Base-by-base conservation (phyloP, 176 grass and related monocot genomes). In the Themeda triandra region DNA sequence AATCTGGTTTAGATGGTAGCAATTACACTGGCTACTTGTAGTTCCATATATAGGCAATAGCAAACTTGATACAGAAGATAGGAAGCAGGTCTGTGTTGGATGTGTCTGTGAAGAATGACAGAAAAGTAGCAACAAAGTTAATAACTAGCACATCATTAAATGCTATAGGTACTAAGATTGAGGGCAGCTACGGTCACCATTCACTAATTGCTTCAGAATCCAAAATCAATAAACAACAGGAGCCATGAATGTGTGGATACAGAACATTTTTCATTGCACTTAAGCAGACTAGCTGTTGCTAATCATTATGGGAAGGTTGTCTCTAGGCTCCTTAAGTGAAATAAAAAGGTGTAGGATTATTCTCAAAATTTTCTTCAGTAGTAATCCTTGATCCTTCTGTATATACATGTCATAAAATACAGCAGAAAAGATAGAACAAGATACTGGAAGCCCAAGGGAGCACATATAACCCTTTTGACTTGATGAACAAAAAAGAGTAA, bases 211-310 rank as follows among this genome's bases (percentile, higher is more conserved):
- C 39, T 41, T 21, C 48, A 56, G 42, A 56, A 17, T 77, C 17
- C 15, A 27, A 17, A 78, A 63, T 30, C 14, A 85, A 36, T 37
- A 73, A 37, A 13, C 35, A 66, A 35, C 41, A 67, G 33, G 56
- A 28, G 42, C 54, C 70, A 49, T 70, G 8, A 32, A 66, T 19
- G 6, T 15, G 37, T 59, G 27, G 31, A 70, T n/a, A 53, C 17
- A 35, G 25, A 68, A 58, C 30, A 39, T 41, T 53, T 87, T 88
- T 24, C 40, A n/a, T 46, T 41, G 42, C 41, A 6, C 68, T 33
- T 66, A 73, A 89, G n/a, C 39, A 79, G 63, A 67, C 46, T 69
- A 83, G 33, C 24, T 7, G 72, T n/a, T 37, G 17, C 31, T n/a
- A 71, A 44, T 33, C 75, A 79, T 83, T 39, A 10, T 53, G 5